Evolutionary conservation across 2,329 filamentous ascomycete genomes (phyloP), one percentile per base, ranked within the genome.

Genomic region (Alternaria gaisen): DNA sequence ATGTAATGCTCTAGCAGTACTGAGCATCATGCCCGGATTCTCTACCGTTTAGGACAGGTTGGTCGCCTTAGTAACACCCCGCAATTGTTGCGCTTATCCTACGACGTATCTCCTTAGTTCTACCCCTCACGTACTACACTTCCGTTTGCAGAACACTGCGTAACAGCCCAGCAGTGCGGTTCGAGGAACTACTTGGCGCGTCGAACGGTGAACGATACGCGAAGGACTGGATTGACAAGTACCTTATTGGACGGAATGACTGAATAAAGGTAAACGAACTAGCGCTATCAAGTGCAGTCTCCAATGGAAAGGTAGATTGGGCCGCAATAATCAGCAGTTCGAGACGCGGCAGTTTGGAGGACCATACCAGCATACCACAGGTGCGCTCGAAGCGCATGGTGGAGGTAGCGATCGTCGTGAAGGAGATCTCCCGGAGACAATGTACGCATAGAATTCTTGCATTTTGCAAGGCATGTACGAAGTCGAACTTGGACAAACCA

Each of bases 141-240:
- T 42, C n/a, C 32, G 22, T 50, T 40, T 41, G 32, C 50, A 32
- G 42, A 41, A 32, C 40, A 50, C 16, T 48, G 28, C 42, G 50
- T 53, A 28, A 9, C 20, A 34, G 34, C 42, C 65, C 63, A 54
- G 18, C 28, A 12, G 47, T 41, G 20, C 47, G 63, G 58, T 42
- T 66, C 54, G 50, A 60, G 51, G 57, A 43, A 30, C 24, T 24
- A 20, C 64, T 63, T 60, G 64, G 67, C 66, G 57, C 61, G 53
- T 64, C 64, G 53, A 71, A 57, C 66, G 65, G 64, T 63, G 54
- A 66, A 51, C 48, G 26, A 34, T 14, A 53, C n/a, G 47, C 41
- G 48, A 34, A 22, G 32, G 36, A 43, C 38, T 42, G 14, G 53
- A 53, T 22, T 34, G 41, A 48, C 34, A 24, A 6, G 42, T 16